phyloP scores from a whole-genome alignment of 352 stramenopile genomes.

The Phytophthora kernoviae region DNA sequence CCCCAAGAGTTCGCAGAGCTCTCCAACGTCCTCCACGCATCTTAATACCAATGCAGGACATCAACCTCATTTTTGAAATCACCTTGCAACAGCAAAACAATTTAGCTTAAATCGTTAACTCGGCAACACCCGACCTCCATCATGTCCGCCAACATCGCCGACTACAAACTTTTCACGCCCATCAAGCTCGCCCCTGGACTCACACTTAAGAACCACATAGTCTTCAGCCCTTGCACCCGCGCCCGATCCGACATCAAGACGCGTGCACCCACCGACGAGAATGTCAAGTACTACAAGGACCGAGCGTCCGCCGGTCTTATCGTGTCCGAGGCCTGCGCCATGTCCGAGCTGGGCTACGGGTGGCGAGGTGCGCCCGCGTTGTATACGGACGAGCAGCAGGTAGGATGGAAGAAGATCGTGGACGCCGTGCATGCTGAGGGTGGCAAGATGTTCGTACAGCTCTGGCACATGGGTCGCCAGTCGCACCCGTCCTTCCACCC shows the following conservation, averaged over 20 bases:
- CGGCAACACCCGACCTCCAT: not conserved
- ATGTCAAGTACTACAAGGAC: constrained; percentile 42
- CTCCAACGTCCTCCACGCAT: not conserved
- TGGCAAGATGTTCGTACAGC: constrained; percentile 64
- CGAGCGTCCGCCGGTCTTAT: constrained; percentile 30
- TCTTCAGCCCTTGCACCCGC: constrained; percentile 50
- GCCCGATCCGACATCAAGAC: constrained; percentile 32
- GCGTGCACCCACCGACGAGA: constrained; percentile 27
- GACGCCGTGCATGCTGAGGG: constrained; percentile 24
- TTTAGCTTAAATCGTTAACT: no score
- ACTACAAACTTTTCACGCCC: constrained; percentile 50
- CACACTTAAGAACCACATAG: constrained; percentile 47
- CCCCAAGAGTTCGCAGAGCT: no score
- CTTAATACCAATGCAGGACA: no score
- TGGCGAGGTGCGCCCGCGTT: constrained; percentile 49
- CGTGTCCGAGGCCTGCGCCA: constrained; percentile 28
- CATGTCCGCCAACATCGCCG: constrained; percentile 32
- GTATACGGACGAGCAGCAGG: constrained; percentile 37
- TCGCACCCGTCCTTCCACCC: constrained; percentile 39
- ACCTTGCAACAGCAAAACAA: no score
- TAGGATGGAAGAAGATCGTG: constrained; percentile 24
- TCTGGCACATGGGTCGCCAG: constrained; percentile 76
- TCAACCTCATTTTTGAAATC: no score
- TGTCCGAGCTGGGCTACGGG: constrained; percentile 32
- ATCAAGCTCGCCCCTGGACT: constrained; percentile 34